Base-by-base conservation (phyloP, 169 alveolate species). In the Plasmodium vinckei region DNA sequence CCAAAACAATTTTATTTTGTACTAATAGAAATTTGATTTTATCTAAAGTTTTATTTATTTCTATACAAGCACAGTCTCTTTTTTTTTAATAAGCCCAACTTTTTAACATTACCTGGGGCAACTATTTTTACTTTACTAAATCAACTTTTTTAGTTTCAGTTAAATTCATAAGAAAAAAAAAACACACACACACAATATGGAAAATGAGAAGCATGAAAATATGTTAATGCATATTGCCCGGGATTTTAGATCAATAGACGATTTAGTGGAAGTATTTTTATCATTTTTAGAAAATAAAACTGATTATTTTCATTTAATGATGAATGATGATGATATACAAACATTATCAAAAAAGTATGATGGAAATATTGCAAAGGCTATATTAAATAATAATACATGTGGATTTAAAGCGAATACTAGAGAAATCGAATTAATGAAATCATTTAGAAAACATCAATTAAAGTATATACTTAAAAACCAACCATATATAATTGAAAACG, bases 221-320 rank as follows among this genome's bases (percentile, higher is more conserved):
- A 82, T 82, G 90, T 33, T 82, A 19, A 70, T 82, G 72, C 86
- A 82, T 27, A 82, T 82, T 42, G 84, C 90, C 23, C 86, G 86
- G 19, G 90, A 82, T 27, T 82, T 54, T 39, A 70, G 15, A 9
- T 68, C 86, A 13, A 56, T 82, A 82, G 90, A 82, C 63, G 82
- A 82, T 82, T 82, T 82, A 19, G 56, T 82, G 53, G 90, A 82
- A 67, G 49, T 42, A n/a, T 82, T 82, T 46, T 82, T 82, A 17
- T 54, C 84, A 0, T 82, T 82, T 19, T 27, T 82, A 17, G 90
- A 82, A 69, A 46, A 68, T 60, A 82, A 82, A 44, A 82, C 90
- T 23, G 90, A 82, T 33, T 82, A 82, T 33, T 82, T 68, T 49
- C 90, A 82, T 47, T 44, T 82, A 13, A 82, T 82, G 90, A 39